These are phyloP conservation scores for Cercophora newfieldiana DNA, from an alignment of 495 filamentous ascomycete genomes.

Conservation along the genomic window DNA sequence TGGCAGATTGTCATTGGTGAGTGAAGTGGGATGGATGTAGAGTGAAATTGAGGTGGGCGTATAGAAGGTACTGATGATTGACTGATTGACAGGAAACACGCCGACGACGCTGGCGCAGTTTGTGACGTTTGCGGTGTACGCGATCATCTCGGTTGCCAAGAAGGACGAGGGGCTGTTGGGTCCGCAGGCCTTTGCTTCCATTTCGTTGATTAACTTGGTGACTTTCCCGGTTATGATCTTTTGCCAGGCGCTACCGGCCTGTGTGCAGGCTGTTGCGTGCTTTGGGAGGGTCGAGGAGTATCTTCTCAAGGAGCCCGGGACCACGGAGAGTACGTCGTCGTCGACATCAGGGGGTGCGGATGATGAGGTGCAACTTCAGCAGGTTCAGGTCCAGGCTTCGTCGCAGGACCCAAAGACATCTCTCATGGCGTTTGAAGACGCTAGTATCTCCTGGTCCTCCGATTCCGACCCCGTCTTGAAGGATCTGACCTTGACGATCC, in stretches of 20 bases:
- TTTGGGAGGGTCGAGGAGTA: conserved; percentile 60
- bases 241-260: conserved; percentile 54
- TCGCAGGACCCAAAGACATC: neutral
- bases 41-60: no score
- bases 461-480: conserved; percentile 1
- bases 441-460: neutral
- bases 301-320: neutral
- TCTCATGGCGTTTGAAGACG: neutral
- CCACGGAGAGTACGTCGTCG: no score
- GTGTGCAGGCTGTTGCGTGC: conserved; percentile 53
- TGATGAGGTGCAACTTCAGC: neutral
- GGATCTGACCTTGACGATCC: neutral
- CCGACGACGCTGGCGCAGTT: conserved; percentile 38
- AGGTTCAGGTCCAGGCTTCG: neutral
- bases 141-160: conserved; percentile 24
- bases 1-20: conserved; percentile 20
- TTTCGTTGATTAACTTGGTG: conserved; percentile 58
- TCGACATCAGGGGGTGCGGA: neutral
- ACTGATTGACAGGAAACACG: conserved; percentile 41
- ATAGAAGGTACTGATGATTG: neutral
- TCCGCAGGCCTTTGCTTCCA: conserved; percentile 54
- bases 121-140: conserved; percentile 32
- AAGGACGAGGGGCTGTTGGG: conserved; percentile 41
- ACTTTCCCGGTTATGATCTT: conserved; percentile 54
- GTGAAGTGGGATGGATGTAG: conserved; percentile 3